Evolutionary conservation across 257 asterid species (phyloP), one percentile per base, ranked within the genome.

Genomic region (Solanum tacnaense): DNA sequence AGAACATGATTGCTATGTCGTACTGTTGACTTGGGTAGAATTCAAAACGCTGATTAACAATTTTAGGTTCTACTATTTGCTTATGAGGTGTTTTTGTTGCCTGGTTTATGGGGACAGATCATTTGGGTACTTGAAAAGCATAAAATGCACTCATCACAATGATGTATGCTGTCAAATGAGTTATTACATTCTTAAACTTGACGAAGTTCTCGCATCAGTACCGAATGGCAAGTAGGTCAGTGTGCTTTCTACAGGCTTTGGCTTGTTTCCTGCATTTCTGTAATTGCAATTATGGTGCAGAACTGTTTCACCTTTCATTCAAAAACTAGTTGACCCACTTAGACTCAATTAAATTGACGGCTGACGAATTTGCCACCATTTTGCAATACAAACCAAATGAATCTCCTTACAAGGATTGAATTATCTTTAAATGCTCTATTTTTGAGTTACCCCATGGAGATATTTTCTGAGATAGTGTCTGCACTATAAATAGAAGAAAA

Each of bases 51-150:
- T 44, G 15, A 15, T 79, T 4, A 25, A 13, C 12, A 32, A 27
- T 27, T 79, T 27, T 79, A 44, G 84, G 84, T 44, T 44, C 27
- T 44, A 44, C 5, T 46, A 8, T 79, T 79, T 44, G 25, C 84
- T 79, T 79, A 41, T 41, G 65, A 79, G 84, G 67, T 79, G 38
- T 44, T 79, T 41, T 27, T 79, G 65, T 41, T 79, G 84, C 84
- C 18, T 79, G 38, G 38, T 79, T 35, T 79, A 79, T 79, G 25
- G 65, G 23, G 65, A 44, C 84, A 79, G 65, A 79, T 79, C 84
- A 44, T 79, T 79, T 73, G 82, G 84, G 38, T 79, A 79, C 84
- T 79, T 44, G 38, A 79, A 79, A 79, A 79, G 84, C 84, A 79
- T 41, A 13, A 79, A 79, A 25, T 39, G 18, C 58, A 15, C 3